These are phyloP conservation scores for Suhomyces panamericanus DNA, from an alignment of 1,139 yeast species.

Conservation along the genomic window DNA sequence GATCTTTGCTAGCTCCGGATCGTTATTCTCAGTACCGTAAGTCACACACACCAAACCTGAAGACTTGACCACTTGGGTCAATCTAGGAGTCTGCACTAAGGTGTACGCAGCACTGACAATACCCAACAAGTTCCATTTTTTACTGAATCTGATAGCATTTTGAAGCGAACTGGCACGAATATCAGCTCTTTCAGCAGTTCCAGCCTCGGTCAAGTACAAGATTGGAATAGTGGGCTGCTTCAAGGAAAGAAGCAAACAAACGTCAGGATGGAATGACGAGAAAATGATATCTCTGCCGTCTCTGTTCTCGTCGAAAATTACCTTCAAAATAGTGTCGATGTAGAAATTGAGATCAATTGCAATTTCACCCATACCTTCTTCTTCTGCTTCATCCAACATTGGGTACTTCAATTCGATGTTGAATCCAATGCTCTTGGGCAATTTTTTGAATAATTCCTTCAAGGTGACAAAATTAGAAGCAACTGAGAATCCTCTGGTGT, in stretches of 20 bases:
- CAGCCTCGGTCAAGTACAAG: slow-evolving; percentile 84
- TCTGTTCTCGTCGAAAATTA: slow-evolving; percentile 73
- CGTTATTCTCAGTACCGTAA: slow-evolving; percentile 82
- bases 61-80: slow-evolving; percentile 85
- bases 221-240: slow-evolving; percentile 95
- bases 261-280: slow-evolving; percentile 93
- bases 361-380: slow-evolving; percentile 83
- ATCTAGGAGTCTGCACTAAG: slow-evolving; percentile 80
- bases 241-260: slow-evolving; percentile 78
- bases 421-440: slow-evolving; percentile 86
- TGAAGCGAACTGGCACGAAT: slow-evolving; percentile 85
- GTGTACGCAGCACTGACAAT: slow-evolving; percentile 90
- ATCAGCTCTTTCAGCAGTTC: slow-evolving; percentile 83
- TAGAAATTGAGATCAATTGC: slow-evolving; percentile 84
- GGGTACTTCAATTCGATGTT: slow-evolving; percentile 96
- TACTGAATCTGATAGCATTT: slow-evolving; percentile 88
- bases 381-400: slow-evolving; percentile 89
- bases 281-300: slow-evolving; percentile 84
- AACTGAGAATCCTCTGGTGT: slow-evolving; percentile 83
- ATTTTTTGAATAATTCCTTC: slow-evolving; percentile 75
- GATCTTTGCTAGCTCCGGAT: slow-evolving; percentile 78
- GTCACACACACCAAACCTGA: slow-evolving; percentile 93
- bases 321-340: slow-evolving; percentile 80
- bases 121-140: slow-evolving; percentile 89
- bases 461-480: slow-evolving; percentile 91